A percentile compares a stretch with the other conserved stretches of the same genome.
phyloP scores from a whole-genome alignment of 371 early-diverging fungal genomes.

The Pancytospora epiphaga region DNA sequence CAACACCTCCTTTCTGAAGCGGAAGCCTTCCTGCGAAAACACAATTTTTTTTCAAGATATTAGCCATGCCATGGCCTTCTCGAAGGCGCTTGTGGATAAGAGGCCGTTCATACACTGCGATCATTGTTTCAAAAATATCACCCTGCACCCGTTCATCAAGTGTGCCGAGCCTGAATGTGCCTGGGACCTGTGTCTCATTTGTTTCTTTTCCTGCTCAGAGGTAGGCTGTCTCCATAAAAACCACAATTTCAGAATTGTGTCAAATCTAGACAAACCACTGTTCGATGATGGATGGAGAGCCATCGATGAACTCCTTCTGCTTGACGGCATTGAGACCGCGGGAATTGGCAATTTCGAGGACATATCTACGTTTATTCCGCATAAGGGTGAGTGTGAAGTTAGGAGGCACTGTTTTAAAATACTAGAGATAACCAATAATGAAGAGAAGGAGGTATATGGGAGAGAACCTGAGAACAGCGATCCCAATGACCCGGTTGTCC shows the following conservation, averaged over 20 bases:
- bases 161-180: slow-evolving; percentile 82
- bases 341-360: slow-evolving; percentile 94
- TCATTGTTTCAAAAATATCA: slow-evolving; percentile 40
- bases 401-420: slow-evolving; percentile 76
- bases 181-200: slow-evolving; percentile 82
- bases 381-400: slow-evolving; percentile 73
- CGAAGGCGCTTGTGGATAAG: slow-evolving; percentile 2
- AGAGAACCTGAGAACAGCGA: background rate
- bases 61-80: slow-evolving; percentile 33
- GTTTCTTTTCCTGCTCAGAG: slow-evolving; percentile 76
- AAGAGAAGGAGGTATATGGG: slow-evolving; percentile 63
- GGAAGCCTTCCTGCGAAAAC: too few species aligned
- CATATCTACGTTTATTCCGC: slow-evolving; percentile 77
- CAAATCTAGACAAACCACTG: slow-evolving; percentile 70
- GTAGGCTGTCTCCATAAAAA: slow-evolving; percentile 69
- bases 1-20: too few species aligned
- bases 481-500: slow-evolving; percentile 30
- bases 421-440: slow-evolving; percentile 67
- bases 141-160: slow-evolving; percentile 61
- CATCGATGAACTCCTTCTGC: slow-evolving; percentile 82
- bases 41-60: too few species aligned
- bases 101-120: slow-evolving; percentile 41
- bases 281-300: slow-evolving; percentile 79
- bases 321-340: slow-evolving; percentile 75
- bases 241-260: slow-evolving; percentile 75